These are phyloP conservation scores for Tolypocladium ovalisporum DNA, from an alignment of 2,329 filamentous ascomycete species.

Conservation along the genomic window DNA sequence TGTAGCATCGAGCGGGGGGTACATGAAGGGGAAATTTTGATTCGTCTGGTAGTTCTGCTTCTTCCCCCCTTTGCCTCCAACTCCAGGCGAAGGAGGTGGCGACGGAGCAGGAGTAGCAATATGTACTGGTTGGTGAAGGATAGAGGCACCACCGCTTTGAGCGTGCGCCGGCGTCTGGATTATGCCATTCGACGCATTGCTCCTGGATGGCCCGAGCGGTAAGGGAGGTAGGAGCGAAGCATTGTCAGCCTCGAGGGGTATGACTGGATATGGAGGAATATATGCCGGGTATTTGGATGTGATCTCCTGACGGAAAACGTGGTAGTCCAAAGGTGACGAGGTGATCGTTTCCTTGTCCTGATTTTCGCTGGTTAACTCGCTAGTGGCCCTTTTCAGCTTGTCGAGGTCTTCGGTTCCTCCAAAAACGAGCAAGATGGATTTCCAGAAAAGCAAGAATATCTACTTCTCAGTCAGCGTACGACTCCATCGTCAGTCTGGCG, in stretches of 20 bases:
- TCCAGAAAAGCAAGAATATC: constrained; percentile 83
- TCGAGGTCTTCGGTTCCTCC: constrained; percentile 67
- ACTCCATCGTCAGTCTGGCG: background rate
- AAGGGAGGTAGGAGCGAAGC: constrained; percentile 82
- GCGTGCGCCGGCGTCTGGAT: constrained; percentile 43
- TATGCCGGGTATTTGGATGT: constrained; percentile 97
- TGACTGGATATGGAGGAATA: constrained; percentile 70
- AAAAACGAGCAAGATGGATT: constrained; percentile 75
- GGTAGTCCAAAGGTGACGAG: constrained; percentile 90
- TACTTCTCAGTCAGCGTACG: constrained; percentile 22
- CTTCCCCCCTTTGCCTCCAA: constrained; percentile 86
- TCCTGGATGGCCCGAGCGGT: constrained; percentile 59
- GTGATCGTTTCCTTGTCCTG: constrained; percentile 72
- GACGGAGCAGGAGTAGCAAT: constrained; percentile 98
- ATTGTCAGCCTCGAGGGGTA: constrained; percentile 82
- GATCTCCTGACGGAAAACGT: constrained; percentile 91
- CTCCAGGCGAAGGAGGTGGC: constrained; percentile 78
- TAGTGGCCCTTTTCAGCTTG: constrained; percentile 61
- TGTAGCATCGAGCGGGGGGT: constrained; percentile 78
- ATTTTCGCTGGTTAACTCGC: constrained; percentile 45
- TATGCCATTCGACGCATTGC: constrained; percentile 50
- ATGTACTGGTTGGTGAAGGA: constrained; percentile 90
- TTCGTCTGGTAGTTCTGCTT: constrained; percentile 99
- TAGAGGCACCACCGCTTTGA: constrained; percentile 57
- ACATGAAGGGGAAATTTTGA: constrained; percentile 96